Evolutionary conservation across 2,329 filamentous ascomycete genomes (phyloP).

Genomic region (Penicillium aurantiogriseum): DNA sequence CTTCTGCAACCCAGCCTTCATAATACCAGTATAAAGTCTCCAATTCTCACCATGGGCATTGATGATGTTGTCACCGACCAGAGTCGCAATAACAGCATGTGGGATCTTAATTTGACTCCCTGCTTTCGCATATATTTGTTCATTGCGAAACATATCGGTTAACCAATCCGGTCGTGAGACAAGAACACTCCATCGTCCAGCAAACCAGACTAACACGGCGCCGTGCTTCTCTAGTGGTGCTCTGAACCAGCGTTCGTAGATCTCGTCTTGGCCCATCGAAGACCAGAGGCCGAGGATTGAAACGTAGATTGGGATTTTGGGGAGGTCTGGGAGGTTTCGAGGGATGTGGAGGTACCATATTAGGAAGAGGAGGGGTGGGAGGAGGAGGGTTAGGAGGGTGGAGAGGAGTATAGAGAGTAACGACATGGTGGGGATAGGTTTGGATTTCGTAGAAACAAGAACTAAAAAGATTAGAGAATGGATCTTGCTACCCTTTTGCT

Average conservation of each 20-base stretch:
- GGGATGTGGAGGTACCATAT: constrained; percentile 27
- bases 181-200: constrained; percentile 51
- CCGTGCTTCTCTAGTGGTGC: constrained; percentile 32
- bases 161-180: constrained; percentile 48
- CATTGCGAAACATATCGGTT: constrained; percentile 39
- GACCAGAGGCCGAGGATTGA: constrained; percentile 27
- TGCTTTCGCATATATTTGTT: constrained; percentile 36
- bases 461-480: neutral
- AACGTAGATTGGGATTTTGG: constrained; percentile 27
- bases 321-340: constrained; percentile 21
- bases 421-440: neutral
- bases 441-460: neutral
- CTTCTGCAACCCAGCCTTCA: constrained; percentile 40
- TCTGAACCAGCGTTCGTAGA: constrained; percentile 28
- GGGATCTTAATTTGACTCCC: constrained; percentile 47
- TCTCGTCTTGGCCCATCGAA: constrained; percentile 26
- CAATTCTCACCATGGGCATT: constrained; percentile 36
- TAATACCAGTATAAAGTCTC: constrained; percentile 36
- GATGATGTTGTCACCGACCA: constrained; percentile 45
- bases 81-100: constrained; percentile 37
- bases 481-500: neutral
- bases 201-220: constrained; percentile 52
- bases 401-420: neutral
- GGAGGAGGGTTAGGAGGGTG: neutral
- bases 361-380: constrained; percentile 11